Evolutionary conservation across 768 basidiomycete species (phyloP), one percentile per base, ranked within the genome.

Genomic region (Tremella fuciformis): DNA sequence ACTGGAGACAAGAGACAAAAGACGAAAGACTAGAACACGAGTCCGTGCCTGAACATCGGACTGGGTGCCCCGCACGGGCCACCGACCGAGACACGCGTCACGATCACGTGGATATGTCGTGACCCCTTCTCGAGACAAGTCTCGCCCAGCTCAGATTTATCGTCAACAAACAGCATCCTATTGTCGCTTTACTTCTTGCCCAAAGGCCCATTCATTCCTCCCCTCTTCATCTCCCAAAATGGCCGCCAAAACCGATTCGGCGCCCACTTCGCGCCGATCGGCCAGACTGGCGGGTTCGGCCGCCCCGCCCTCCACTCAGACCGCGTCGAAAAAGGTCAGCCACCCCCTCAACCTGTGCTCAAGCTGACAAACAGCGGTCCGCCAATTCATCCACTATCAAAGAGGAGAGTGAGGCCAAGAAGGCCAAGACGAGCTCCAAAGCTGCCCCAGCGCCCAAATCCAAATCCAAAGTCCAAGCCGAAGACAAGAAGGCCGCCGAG

Each of bases 321-420:
- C 51, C 18, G 58, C 59, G 16, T 60, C 64, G 13, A 68, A 62
- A 54, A 65, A 67, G 62, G 69, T 67, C 25, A 22, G 65, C 59
- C 13, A 6, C 4, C n/a, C 42, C 42, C 42, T 46, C 42, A 4
- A 4, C 15, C 42, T n/a, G n/a, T n/a, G n/a, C 42, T 46, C 42
- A 46, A 18, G 21, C 55, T 19, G 42, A 49, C n/a, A 8, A 46
- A 4, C n/a, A 46, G 42, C 42, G n/a, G 15, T 40, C 63, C 50
- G 42, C 22, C 42, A 46, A 4, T 15, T 46, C 42, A 6, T 46
- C 22, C 4, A 15, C 42, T 4, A 8, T 8, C 16, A 22, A 46
- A 60, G 40, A 62, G 25, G 34, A 57, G 48, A 8, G 58, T 29
- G 40, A 61, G 39, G 21, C 47, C 55, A 58, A 60, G 52, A 67